Conservation (phyloP, 192 early-diverging fungal species). For the Geranomyces variabilis region DNA sequence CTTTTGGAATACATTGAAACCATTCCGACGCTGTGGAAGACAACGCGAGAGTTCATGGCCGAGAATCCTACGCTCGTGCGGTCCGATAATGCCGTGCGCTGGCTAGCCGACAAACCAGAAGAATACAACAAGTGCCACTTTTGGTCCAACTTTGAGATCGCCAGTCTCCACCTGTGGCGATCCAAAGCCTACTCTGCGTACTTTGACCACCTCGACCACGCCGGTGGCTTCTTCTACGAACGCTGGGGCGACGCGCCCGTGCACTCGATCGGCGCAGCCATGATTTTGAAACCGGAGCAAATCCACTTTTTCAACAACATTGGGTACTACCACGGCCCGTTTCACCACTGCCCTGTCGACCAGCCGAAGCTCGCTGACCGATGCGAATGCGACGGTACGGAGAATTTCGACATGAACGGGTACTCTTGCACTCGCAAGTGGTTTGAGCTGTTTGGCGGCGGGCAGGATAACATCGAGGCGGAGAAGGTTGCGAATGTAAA, state of each 20-base stretch:
- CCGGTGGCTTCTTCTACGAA: conserved; percentile 87
- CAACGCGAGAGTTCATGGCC: conserved; percentile 17
- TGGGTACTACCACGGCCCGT: conserved; percentile 70
- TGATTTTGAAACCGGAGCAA: conserved; percentile 61
- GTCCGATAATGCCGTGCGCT: conserved; percentile 16
- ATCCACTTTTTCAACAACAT: conserved; percentile 79
- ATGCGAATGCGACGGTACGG: conserved; percentile 22
- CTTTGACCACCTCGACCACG: conserved; percentile 74
- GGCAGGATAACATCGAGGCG: conserved; percentile 12
- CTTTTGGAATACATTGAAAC: conserved; percentile 67
- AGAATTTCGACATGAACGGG: conserved; percentile 21
- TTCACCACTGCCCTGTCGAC: conserved; percentile 72
- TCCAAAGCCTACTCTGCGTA: conserved; percentile 66
- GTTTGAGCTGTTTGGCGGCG: conserved; percentile 24
- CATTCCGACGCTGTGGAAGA: conserved; percentile 74
- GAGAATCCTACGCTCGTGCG: conserved; percentile 20
- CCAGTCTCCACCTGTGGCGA: conserved; percentile 69
- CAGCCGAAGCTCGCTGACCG: conserved; percentile 16
- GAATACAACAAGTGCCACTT: conserved; percentile 73
- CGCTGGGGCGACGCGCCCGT: conserved; percentile 80
- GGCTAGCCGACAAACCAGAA: conserved; percentile 39
- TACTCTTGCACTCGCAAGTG: conserved; percentile 21
- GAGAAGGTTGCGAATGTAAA: conserved; percentile 8
- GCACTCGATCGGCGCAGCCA: conserved; percentile 67
- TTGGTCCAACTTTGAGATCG: conserved; percentile 93